Evolutionary conservation across 1,284 basidiomycete species (phyloP).

Genomic region (Xerocomus nothofagi): DNA sequence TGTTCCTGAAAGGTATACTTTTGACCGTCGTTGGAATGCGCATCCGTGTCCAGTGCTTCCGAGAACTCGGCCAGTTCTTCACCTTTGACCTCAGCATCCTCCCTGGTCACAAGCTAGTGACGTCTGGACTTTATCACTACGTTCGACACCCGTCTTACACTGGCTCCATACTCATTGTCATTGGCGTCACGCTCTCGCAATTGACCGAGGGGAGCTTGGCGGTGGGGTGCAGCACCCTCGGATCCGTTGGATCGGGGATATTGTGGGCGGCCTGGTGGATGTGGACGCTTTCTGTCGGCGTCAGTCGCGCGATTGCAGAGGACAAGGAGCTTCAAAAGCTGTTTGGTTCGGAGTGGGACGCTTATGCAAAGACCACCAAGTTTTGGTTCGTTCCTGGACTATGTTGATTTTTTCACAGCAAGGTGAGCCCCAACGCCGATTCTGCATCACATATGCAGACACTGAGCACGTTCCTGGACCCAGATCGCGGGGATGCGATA

Average conservation of each 20-base stretch:
- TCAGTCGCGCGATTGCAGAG: constrained; percentile 52
- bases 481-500: not conserved
- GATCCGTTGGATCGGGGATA: constrained; percentile 29
- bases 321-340: constrained; percentile 51
- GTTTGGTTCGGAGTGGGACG: constrained; percentile 53
- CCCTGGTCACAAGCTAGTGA: constrained; percentile 56
- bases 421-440: constrained; percentile 1
- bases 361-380: constrained; percentile 48
- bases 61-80: constrained; percentile 51
- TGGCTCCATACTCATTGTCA: constrained; percentile 49
- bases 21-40: constrained; percentile 47
- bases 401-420: constrained; percentile 19
- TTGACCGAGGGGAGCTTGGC: constrained; percentile 55
- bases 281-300: constrained; percentile 51
- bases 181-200: constrained; percentile 52
- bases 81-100: constrained; percentile 63
- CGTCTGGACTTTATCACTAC: constrained; percentile 50
- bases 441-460: not conserved
- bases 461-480: not conserved
- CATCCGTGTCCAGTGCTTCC: constrained; percentile 42
- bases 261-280: constrained; percentile 53
- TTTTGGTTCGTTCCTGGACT: constrained; percentile 59
- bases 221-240: constrained; percentile 48
- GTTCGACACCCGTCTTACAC: constrained; percentile 59
- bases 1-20: constrained; percentile 51